Conservation (phyloP, 2,329 filamentous ascomycete species). For the Penicillium brevicompactum region DNA sequence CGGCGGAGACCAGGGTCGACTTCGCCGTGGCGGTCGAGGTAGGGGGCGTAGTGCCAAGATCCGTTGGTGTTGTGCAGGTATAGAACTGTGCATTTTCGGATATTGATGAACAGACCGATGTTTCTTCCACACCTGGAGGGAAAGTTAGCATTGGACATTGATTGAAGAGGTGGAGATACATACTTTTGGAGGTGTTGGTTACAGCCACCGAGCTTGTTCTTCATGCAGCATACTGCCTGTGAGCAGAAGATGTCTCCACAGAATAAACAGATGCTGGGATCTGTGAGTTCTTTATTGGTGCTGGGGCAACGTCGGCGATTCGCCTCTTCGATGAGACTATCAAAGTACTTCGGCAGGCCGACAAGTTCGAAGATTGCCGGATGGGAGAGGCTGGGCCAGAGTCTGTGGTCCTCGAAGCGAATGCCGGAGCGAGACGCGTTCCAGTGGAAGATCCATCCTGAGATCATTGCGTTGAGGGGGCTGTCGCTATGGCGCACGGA, state of each 20-base stretch:
- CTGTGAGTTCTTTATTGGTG: constrained; percentile 86
- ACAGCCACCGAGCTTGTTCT: constrained; percentile 74
- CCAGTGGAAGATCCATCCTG: constrained; percentile 70
- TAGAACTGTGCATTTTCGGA: constrained; percentile 90
- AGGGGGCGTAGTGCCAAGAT: constrained; percentile 84
- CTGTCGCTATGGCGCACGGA: constrained; percentile 42
- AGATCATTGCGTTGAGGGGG: constrained; percentile 54
- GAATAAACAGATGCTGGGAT: constrained; percentile 89
- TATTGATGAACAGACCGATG: constrained; percentile 93
- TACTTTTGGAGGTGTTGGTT: constrained; percentile 88
- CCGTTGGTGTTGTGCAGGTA: constrained; percentile 82
- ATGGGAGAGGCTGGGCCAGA: constrained; percentile 65
- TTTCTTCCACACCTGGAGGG: constrained; percentile 75
- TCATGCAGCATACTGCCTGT: constrained; percentile 86
- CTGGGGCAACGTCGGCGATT: constrained; percentile 81
- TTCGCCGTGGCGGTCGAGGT: constrained; percentile 95
- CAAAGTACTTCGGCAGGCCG: constrained; percentile 87
- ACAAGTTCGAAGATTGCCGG: constrained; percentile 93
- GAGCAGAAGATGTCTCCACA: constrained; percentile 97
- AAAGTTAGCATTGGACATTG: constrained; percentile 14
- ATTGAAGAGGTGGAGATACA: constrained; percentile 32
- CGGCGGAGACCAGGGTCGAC: constrained; percentile 87
- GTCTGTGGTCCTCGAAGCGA: constrained; percentile 34
- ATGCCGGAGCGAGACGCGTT: constrained; percentile 36
- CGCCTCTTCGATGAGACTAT: constrained; percentile 88